These are phyloP conservation scores for Linnemannia hyalina DNA, from an alignment of 192 early-diverging fungal species.

Conservation along the genomic window DNA sequence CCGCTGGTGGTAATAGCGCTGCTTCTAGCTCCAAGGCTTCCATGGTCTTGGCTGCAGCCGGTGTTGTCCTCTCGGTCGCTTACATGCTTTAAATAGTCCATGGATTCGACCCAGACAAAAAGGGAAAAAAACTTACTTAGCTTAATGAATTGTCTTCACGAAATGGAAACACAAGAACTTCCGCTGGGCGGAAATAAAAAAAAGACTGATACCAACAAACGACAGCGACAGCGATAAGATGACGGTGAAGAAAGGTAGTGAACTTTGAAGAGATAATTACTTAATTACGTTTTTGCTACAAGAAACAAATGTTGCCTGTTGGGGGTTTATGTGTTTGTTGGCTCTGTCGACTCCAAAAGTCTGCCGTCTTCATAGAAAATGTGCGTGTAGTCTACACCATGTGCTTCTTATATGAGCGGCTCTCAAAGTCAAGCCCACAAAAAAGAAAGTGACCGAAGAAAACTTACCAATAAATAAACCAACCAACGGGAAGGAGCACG, in stretches of 20 bases:
- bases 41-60: conserved; percentile 37
- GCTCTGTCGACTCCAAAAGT: no score
- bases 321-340: no score
- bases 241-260: no score
- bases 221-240: neutral
- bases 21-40: conserved; percentile 30
- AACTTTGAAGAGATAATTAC: neutral
- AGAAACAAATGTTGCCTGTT: no score
- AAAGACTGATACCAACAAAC: neutral
- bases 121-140: neutral
- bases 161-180: neutral
- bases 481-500: neutral
- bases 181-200: conserved; percentile 1
- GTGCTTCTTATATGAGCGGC: no score
- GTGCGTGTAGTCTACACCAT: no score
- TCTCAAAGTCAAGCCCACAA: no score
- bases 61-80: conserved; percentile 33
- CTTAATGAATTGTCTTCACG: neutral
- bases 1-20: neutral
- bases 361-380: no score
- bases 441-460: neutral
- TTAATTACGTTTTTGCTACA: neutral
- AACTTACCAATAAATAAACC: neutral
- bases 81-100: conserved; percentile 40
- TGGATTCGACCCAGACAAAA: neutral